Percentiles rank a stretch among this genome's conserved stretches.
These are phyloP conservation scores for Gossypium lobatum DNA, from an alignment of 441 rosid genomes.

Conservation along the genomic window DNA sequence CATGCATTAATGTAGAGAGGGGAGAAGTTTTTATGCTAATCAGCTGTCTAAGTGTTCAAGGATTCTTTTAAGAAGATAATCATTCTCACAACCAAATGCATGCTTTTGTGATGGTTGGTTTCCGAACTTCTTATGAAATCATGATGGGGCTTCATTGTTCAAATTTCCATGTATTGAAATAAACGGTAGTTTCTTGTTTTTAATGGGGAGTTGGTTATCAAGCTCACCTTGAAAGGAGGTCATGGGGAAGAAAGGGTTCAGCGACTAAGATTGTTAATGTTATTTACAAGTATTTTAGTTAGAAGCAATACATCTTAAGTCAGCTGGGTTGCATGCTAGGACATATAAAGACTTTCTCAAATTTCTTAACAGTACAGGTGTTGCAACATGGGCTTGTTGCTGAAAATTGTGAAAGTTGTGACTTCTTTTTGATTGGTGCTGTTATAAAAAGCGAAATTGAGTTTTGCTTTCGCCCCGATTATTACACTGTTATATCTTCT, in stretches of 20 bases:
- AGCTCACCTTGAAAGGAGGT: slow-evolving; percentile 8
- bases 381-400: neutral
- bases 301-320: neutral
- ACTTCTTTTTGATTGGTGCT: neutral
- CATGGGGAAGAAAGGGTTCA: neutral
- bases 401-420: neutral
- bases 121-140: neutral
- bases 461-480: neutral
- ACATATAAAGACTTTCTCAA: neutral
- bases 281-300: neutral
- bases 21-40: neutral
- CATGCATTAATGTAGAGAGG: neutral
- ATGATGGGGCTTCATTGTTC: neutral
- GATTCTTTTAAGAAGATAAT: neutral
- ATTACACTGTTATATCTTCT: neutral
- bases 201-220: neutral
- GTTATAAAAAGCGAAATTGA: neutral
- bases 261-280: neutral
- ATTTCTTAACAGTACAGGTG: neutral
- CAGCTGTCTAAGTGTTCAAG: slow-evolving; percentile 1
- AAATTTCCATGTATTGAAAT: neutral
- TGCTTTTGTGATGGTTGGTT: neutral
- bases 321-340: neutral
- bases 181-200: neutral
- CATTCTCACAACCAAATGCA: neutral